Evolutionary conservation across 805 yeast genomes (phyloP).

Genomic region (Ogataea naganishii): DNA sequence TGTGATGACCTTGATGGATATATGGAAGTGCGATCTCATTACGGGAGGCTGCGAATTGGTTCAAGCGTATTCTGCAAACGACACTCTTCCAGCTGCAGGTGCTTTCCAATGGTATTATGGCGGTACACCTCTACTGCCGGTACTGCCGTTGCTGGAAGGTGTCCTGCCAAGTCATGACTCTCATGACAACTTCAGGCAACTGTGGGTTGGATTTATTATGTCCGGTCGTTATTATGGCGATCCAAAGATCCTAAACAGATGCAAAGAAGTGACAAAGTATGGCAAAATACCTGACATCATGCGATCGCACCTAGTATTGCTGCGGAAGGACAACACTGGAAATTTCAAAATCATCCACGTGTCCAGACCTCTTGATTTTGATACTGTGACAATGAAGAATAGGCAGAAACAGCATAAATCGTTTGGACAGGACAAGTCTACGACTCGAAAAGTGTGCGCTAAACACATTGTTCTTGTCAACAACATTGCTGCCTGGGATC

Average conservation of each 20-base stretch:
- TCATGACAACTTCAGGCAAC: background rate
- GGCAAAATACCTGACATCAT: background rate
- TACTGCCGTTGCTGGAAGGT: background rate
- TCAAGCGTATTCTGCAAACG: background rate
- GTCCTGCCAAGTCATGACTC: background rate
- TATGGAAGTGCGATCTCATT: conserved; percentile 2
- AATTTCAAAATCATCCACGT: background rate
- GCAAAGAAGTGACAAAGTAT: background rate
- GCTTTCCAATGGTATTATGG: background rate
- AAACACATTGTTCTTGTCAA: background rate
- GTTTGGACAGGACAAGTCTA: background rate
- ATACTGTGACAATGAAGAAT: background rate
- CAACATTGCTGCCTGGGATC: conserved; percentile 3
- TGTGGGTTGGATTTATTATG: conserved; percentile 1
- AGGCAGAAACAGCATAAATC: background rate
- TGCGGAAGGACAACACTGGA: background rate
- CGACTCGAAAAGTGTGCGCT: background rate
- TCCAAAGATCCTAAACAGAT: background rate
- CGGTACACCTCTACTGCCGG: background rate
- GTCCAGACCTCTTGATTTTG: background rate
- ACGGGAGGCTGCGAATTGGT: background rate
- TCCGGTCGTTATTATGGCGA: background rate
- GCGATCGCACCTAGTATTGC: background rate
- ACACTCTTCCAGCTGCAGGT: background rate
- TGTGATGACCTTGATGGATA: background rate